These are phyloP conservation scores for Aciculoconidium aculeatum DNA, from an alignment of 805 yeast species.

Conservation along the genomic window DNA sequence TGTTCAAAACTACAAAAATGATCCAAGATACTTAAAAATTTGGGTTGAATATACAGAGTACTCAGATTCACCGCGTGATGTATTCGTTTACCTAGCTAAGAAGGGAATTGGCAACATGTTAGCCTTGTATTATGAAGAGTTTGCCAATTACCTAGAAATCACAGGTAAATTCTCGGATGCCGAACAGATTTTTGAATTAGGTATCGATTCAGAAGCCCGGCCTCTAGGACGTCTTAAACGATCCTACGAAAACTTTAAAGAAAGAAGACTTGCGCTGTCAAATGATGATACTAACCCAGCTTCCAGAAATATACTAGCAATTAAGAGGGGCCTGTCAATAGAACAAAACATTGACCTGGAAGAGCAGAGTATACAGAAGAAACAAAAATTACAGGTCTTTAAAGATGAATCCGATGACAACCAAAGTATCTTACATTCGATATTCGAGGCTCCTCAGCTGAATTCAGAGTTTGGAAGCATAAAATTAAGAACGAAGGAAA, in stretches of 20 bases:
- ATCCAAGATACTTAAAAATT: constrained; percentile 68
- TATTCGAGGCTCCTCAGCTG: constrained; percentile 19
- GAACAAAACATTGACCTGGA: too few species aligned
- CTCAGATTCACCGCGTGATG: constrained; percentile 63
- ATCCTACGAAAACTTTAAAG: constrained; percentile 38
- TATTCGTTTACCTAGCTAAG: constrained; percentile 64
- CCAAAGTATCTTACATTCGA: constrained; percentile 14
- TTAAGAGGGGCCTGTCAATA: constrained; percentile 40
- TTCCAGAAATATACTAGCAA: constrained; percentile 18
- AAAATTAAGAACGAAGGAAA: constrained; percentile 56
- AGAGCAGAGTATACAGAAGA: constrained; percentile 13
- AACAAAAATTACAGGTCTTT: constrained; percentile 36
- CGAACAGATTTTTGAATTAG: constrained; percentile 49
- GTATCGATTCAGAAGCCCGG: constrained; percentile 56
- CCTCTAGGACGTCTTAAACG: constrained; percentile 42
- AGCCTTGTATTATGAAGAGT: constrained; percentile 73
- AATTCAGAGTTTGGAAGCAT: constrained; percentile 48
- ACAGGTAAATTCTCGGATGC: constrained; percentile 49
- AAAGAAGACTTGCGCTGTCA: constrained; percentile 22
- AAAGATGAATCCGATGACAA: constrained; percentile 21
- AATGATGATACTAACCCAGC: constrained; percentile 23
- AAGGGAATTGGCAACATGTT: constrained; percentile 64
- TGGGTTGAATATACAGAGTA: constrained; percentile 77
- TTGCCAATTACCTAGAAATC: constrained; percentile 58
- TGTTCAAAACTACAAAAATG: constrained; percentile 65